Base-by-base conservation (phyloP, 2,329 filamentous ascomycete genomes). In the Emericellopsis cladophorae region DNA sequence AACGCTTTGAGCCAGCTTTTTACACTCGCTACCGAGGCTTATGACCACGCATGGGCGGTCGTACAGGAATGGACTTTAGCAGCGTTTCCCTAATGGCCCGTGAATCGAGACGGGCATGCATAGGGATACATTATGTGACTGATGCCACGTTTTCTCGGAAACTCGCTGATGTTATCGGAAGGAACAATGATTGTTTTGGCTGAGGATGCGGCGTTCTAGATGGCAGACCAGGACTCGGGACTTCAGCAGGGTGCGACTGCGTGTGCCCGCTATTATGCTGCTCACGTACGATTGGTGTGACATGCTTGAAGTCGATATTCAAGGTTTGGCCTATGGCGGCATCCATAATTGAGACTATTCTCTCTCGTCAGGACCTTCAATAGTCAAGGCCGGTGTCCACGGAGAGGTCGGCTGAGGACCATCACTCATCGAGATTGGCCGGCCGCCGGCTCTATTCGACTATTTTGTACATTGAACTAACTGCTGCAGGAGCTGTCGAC, bases 271-370 rank as follows among this genome's bases (percentile, higher is more conserved):
- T 21, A 44, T 42, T n/a, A 45, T 46, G 15, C 34, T 46, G 32
- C 26, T 46, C 15, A 43, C 43, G 38, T 45, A 45, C 31, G 62
- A 63, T 44, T 49, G 54, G 31, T 58, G 59, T 5, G 62, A 63
- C 44, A 61, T 59, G 7, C 59, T 61, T 45, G 60, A 63, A 45
- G 50, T 59, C 9, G 53, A 57, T 45, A 63, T 63, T 39, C 59
- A 63, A 42, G 60, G 55, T 37, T 53, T 51, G 2, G 40, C 42
- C 29, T 56, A 56, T 48, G 56, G 55, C 49, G 50, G 51, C 42
- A 55, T 56, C 45, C 52, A 55, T 47, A 54, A 55, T 43, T 56
- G 53, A 53, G 46, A 55, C 39, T 56, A 56, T 40, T 53, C 50
- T 12, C 31, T 53, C 56, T 59, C 4, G 68, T 48, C 16, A 33